Conservation (phyloP, 495 filamentous ascomycete genomes). For the Tuber umbilicatum region DNA sequence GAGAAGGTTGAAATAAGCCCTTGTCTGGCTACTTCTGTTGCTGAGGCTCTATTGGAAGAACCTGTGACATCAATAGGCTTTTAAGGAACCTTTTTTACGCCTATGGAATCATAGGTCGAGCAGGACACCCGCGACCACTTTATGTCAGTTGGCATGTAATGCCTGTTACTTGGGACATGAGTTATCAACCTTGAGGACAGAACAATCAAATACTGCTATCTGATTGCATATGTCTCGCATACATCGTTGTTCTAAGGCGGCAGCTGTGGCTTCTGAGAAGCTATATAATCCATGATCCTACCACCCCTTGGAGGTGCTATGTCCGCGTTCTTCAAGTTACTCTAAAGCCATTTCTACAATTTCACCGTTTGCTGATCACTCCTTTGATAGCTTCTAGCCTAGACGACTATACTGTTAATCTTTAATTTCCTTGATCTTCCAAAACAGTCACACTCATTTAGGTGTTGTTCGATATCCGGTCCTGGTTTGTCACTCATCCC, state of each 20-base stretch:
- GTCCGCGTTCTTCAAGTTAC: background rate
- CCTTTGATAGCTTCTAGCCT: background rate
- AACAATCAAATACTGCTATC: background rate
- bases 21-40: background rate
- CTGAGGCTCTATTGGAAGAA: background rate
- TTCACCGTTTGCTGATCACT: background rate
- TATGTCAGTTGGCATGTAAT: background rate
- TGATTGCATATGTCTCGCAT: background rate
- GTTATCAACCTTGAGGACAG: background rate
- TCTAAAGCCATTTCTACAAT: constrained; percentile 4
- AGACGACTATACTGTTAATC: background rate
- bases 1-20: background rate
- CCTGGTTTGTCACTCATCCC: constrained; percentile 4
- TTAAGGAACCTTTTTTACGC: background rate
- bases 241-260: background rate
- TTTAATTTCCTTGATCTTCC: background rate
- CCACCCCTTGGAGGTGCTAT: background rate
- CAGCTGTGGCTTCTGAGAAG: background rate
- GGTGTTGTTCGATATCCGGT: background rate
- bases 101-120: background rate
- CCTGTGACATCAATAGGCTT: background rate
- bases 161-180: background rate
- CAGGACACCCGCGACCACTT: background rate
- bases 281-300: background rate
- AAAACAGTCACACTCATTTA: background rate